Evolutionary conservation across 169 alveolate species (phyloP).

Genomic region (Cytauxzoon felis): DNA sequence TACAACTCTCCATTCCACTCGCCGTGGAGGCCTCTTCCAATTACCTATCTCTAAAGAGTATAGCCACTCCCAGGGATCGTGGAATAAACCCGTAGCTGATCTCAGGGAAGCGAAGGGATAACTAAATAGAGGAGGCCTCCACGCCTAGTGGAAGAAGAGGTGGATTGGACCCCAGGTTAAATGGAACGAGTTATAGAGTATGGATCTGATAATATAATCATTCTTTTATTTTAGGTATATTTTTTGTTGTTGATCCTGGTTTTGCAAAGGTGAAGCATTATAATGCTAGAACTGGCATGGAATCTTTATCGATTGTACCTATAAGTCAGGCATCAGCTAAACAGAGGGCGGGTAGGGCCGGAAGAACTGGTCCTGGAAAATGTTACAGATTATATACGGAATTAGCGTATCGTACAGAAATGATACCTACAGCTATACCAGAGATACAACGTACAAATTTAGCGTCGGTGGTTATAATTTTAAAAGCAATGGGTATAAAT

Average conservation of each 20-base stretch:
- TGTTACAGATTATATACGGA: conserved; percentile 99
- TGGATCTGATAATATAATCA: no score
- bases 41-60: no score
- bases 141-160: no score
- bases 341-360: conserved; percentile 99
- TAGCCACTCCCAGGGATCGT: no score
- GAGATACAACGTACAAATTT: conserved; percentile 99
- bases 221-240: conserved; percentile 85
- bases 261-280: conserved; percentile 94
- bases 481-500: conserved; percentile 99
- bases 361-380: conserved; percentile 99
- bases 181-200: no score
- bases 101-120: no score
- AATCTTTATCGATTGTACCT: conserved; percentile 94
- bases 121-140: no score
- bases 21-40: no score
- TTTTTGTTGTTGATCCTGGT: conserved; percentile 99
- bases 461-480: conserved; percentile 95
- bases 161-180: no score
- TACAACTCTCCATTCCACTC: no score
- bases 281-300: conserved; percentile 98
- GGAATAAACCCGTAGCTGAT: no score
- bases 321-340: conserved; percentile 97
- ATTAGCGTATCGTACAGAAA: conserved; percentile 95
- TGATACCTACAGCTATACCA: conserved; percentile 98